Percentiles rank a stretch among this genome's conserved stretches.
These are phyloP conservation scores for Magnusiomyces paraingens DNA, from an alignment of 1,139 yeast genomes.

Conservation along the genomic window DNA sequence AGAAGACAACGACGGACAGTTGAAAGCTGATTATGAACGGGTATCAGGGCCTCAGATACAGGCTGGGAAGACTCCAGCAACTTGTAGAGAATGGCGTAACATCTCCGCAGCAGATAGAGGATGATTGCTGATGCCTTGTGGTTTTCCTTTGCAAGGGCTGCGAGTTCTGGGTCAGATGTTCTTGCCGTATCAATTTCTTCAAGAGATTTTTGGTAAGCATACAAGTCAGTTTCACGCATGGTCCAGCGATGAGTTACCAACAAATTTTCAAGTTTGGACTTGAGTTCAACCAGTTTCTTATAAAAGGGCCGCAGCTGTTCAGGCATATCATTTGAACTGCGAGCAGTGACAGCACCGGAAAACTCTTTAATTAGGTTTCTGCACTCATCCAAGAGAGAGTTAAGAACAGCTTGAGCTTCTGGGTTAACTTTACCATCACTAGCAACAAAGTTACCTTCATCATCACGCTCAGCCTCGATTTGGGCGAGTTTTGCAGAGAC, in stretches of 20 bases:
- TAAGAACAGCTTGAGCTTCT: conserved; percentile 50
- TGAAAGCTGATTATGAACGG: conserved; percentile 83
- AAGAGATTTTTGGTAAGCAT: conserved; percentile 66
- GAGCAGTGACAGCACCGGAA: conserved; percentile 47
- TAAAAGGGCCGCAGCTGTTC: conserved; percentile 45
- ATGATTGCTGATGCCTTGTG: conserved; percentile 55
- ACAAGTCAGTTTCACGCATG: conserved; percentile 86
- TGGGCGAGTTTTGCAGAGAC: conserved; percentile 37
- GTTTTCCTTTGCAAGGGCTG: conserved; percentile 31
- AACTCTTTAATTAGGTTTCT: conserved; percentile 67
- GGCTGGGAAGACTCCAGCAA: conserved; percentile 90
- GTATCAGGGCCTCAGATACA: conserved; percentile 86
- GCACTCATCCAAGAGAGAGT: conserved; percentile 61
- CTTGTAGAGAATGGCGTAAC: conserved; percentile 84
- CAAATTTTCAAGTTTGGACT: conserved; percentile 69
- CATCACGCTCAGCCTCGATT: conserved; percentile 39
- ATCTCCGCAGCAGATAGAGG: conserved; percentile 74
- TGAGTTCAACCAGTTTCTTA: conserved; percentile 52
- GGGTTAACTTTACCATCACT: conserved; percentile 22
- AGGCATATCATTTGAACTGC: conserved; percentile 38
- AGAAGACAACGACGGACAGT: conserved; percentile 85
- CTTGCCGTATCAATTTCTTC: conserved; percentile 60
- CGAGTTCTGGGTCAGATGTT: conserved; percentile 46
- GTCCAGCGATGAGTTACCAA: conserved; percentile 95
- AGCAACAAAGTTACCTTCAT: conserved; percentile 41